A percentile compares a stretch with the other conserved stretches of the same genome.
Conservation (phyloP, 1,284 basidiomycete genomes). For the Limonomyces culmigenus region DNA sequence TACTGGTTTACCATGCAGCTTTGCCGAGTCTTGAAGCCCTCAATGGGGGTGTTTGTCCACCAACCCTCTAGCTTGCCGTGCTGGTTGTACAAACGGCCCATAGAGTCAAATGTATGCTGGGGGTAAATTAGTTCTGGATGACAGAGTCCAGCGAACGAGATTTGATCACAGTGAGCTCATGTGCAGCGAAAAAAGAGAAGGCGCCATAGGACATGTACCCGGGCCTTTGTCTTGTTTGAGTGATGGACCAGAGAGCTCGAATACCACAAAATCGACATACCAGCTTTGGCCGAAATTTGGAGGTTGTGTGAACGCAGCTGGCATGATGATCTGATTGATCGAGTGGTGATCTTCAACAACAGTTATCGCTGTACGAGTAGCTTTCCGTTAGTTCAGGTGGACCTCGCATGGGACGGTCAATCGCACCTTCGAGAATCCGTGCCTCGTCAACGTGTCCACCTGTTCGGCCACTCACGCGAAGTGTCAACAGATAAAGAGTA, state of each 20-base stretch:
- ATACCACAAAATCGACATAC: constrained; percentile 26
- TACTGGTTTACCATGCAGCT: constrained; percentile 86
- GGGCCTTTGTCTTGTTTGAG: constrained; percentile 32
- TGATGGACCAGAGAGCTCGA: constrained; percentile 2
- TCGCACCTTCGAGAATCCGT: too few relatives aligned
- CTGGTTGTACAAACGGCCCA: constrained; percentile 71
- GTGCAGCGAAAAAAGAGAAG: constrained; percentile 79
- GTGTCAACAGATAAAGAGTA: too few relatives aligned
- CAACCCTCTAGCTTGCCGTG: constrained; percentile 73
- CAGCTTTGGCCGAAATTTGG: constrained; percentile 84
- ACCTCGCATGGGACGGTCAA: too few relatives aligned
- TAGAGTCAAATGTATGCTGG: constrained; percentile 87
- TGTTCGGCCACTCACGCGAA: too few relatives aligned
- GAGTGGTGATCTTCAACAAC: too few relatives aligned
- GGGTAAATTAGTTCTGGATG: constrained; percentile 3
- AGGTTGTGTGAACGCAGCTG: constrained; percentile 85
- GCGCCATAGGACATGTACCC: constrained; percentile 82
- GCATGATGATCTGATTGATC: constrained; percentile 94
- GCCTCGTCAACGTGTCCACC: too few relatives aligned
- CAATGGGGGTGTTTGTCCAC: constrained; percentile 76
- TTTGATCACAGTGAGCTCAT: constrained; percentile 60
- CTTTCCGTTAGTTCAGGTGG: too few relatives aligned
- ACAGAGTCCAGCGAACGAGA: neutral
- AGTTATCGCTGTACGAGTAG: too few relatives aligned
- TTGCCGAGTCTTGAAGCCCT: constrained; percentile 70